phyloP scores from a whole-genome alignment of 2,329 filamentous ascomycete genomes.

The Aspergillus japonicus region DNA sequence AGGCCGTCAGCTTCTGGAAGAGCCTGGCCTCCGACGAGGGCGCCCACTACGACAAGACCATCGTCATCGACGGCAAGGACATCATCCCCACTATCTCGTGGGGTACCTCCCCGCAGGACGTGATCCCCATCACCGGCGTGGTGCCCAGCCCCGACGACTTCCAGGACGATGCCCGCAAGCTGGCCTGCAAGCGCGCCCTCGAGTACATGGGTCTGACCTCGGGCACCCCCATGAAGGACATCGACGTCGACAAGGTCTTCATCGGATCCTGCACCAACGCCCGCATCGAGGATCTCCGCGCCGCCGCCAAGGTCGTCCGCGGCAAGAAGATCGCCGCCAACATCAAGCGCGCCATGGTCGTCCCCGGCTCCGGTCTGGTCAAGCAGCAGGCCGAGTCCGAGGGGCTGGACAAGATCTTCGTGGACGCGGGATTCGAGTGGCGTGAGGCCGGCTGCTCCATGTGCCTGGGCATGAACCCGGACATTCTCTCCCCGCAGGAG shows the following conservation, averaged over 20 bases:
- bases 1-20: constrained; percentile 83
- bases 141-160: constrained; percentile 91
- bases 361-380: constrained; percentile 91
- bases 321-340: constrained; percentile 84
- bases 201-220: constrained; percentile 94
- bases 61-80: constrained; percentile 88
- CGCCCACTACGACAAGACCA: constrained; percentile 84
- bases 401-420: constrained; percentile 89
- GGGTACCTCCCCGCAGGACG: constrained; percentile 96
- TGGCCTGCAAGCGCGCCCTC: constrained; percentile 74
- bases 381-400: constrained; percentile 89
- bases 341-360: constrained; percentile 92
- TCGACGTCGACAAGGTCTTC: constrained; percentile 91
- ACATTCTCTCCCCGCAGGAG: constrained; percentile 89
- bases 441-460: constrained; percentile 97
- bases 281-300: constrained; percentile 89
- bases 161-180: constrained; percentile 73
- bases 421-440: constrained; percentile 94
- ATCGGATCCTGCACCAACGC: constrained; percentile 98
- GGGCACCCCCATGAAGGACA: constrained; percentile 88
- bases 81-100: constrained; percentile 92
- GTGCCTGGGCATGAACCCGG: constrained; percentile 99
- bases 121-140: constrained; percentile 87
- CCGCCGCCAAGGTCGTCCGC: constrained; percentile 80
- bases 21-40: constrained; percentile 80